Evolutionary conservation across 441 rosid genomes (phyloP).

Genomic region (Dalechampia spathulata): DNA sequence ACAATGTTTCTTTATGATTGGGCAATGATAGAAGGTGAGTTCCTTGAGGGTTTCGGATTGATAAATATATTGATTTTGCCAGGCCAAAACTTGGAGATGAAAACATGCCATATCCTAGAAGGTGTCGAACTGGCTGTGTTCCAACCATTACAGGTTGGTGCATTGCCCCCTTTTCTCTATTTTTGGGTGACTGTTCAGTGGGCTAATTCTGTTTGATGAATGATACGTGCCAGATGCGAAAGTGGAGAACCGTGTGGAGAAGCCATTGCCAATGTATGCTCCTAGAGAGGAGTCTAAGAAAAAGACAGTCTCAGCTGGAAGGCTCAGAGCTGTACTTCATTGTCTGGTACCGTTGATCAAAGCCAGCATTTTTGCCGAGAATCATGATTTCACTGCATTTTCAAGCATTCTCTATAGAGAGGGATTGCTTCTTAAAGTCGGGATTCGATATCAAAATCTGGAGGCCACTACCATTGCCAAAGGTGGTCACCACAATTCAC

Average conservation of each 20-base stretch:
- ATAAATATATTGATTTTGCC: constrained; percentile 2
- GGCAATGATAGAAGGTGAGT: too few relatives aligned
- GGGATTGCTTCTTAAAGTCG: constrained; percentile 76
- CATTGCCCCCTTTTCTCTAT: not conserved
- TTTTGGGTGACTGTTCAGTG: not conserved
- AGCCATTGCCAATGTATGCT: constrained; percentile 70
- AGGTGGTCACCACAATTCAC: constrained; percentile 43
- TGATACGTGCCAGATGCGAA: constrained; percentile 24
- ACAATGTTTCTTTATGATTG: too few relatives aligned
- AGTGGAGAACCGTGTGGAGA: constrained; percentile 78
- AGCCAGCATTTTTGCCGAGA: constrained; percentile 39
- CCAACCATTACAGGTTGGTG: constrained; percentile 20
- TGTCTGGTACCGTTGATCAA: constrained; percentile 41
- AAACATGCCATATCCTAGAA: constrained; percentile 58
- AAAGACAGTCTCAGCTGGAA: constrained; percentile 38
- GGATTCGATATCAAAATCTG: constrained; percentile 64
- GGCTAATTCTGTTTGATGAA: too few relatives aligned
- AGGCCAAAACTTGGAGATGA: constrained; percentile 65
- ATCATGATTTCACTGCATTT: constrained; percentile 51
- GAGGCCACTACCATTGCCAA: constrained; percentile 68
- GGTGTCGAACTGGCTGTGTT: constrained; percentile 59
- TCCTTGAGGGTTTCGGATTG: too few relatives aligned
- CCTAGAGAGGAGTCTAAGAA: constrained; percentile 56
- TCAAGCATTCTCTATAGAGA: constrained; percentile 74
- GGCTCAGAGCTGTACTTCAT: constrained; percentile 47